Evolutionary conservation across 139 green algal species (phyloP).

Genomic region (Chlamydomonas eustigma): DNA sequence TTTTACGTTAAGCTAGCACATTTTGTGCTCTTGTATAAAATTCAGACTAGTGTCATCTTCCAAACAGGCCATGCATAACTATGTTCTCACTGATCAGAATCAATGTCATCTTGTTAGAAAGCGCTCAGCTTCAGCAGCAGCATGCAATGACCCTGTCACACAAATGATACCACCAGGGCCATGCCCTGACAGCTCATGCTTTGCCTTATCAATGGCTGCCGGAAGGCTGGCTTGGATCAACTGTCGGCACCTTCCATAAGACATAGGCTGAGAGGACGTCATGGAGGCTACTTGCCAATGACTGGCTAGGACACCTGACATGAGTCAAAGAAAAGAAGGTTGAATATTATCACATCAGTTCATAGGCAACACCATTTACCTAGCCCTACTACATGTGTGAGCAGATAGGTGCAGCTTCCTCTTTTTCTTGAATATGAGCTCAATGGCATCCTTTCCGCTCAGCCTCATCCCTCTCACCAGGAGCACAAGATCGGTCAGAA

Average conservation of each 20-base stretch:
- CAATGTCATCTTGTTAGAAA: too few relatives aligned
- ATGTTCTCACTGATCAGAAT: too few relatives aligned
- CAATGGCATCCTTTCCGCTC: too few relatives aligned
- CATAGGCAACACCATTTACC: neutral
- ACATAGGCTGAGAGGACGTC: neutral
- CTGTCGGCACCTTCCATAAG: constrained; percentile 51
- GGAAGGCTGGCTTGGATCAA: constrained; percentile 64
- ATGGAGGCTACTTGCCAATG: constrained; percentile 64
- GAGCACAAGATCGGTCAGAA: constrained; percentile 33
- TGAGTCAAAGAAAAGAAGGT: too few relatives aligned
- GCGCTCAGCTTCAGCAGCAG: constrained; percentile 42
- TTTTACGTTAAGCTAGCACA: too few relatives aligned
- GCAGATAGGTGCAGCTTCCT: too few relatives aligned
- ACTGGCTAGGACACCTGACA: constrained; percentile 10
- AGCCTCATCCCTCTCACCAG: constrained; percentile 30
- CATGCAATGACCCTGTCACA: constrained; percentile 71
- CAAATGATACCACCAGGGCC: constrained; percentile 41
- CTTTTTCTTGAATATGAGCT: too few relatives aligned
- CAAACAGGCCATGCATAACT: too few relatives aligned
- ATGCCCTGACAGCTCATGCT: constrained; percentile 49
- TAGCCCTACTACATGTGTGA: too few relatives aligned
- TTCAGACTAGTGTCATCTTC: too few relatives aligned
- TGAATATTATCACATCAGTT: constrained; percentile 3
- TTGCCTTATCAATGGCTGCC: constrained; percentile 52
- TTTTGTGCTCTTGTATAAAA: too few relatives aligned